Percentiles rank a stretch among this genome's conserved stretches.
Evolutionary conservation across 345 rosid species (phyloP).

Genomic region (Pistacia integerrima): DNA sequence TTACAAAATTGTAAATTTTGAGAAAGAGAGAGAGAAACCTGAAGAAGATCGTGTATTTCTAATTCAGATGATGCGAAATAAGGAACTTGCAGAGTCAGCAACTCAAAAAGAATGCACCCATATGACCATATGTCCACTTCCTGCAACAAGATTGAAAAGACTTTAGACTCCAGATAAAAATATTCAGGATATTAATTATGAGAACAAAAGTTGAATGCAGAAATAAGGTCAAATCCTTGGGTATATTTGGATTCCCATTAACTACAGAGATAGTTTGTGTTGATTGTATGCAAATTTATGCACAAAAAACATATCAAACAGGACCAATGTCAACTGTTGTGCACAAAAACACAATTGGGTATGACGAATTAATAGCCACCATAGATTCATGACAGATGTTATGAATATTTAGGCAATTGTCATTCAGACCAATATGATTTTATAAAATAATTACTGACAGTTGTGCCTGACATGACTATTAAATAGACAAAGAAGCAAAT

Average conservation of each 20-base stretch:
- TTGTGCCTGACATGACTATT: not conserved
- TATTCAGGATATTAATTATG: not conserved
- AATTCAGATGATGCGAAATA: constrained; percentile 57
- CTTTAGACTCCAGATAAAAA: constrained; percentile 18
- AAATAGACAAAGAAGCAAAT: not conserved
- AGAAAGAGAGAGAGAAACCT: constrained; percentile 43
- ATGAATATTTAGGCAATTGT: not conserved
- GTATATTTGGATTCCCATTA: not conserved
- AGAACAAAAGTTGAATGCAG: not conserved
- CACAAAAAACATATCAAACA: not conserved
- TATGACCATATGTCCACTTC: constrained; percentile 98
- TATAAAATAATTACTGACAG: not conserved
- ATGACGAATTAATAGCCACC: not conserved
- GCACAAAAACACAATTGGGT: not conserved
- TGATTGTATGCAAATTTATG: not conserved
- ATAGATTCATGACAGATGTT: not conserved
- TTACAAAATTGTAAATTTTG: not conserved
- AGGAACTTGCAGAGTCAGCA: constrained; percentile 83
- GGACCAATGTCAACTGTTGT: not conserved
- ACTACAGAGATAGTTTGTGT: not conserved
- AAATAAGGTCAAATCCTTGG: not conserved
- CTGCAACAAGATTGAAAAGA: constrained; percentile 46
- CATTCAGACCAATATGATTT: not conserved
- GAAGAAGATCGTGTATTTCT: constrained; percentile 69
- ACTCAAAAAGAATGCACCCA: constrained; percentile 83